Base-by-base conservation (phyloP, 2,329 filamentous ascomycete genomes). In the Exophiala oligosperma region DNA sequence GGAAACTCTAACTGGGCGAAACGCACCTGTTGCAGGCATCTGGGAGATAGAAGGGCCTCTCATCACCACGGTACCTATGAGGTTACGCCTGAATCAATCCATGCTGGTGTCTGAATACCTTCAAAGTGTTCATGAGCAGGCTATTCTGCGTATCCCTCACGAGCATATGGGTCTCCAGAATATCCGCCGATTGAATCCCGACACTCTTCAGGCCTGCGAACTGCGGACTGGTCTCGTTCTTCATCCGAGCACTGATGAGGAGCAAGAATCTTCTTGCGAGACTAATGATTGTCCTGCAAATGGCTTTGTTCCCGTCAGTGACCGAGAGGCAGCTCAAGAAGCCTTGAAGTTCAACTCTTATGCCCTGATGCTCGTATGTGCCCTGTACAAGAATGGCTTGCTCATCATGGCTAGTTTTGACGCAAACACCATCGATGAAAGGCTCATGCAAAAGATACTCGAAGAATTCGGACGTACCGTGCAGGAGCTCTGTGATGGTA, bases 321-420 rank as follows among this genome's bases (percentile, higher is more conserved):
- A 35, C 9, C 4, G 32, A 35, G 32, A 35, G 9, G 32, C 32
- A 9, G 32, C 32, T 35, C 32, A 35, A 35, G 32, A 77, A 79
- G 57, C 32, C 32, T 35, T 35, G 32, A 35, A 35, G 32, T 81
- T 81, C 67, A 80, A 80, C 53, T 78, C 78, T 1, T 87, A 87
- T 67, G 80, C 84, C 1, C 78, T 89, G 32, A 87, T 88, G 76
- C 72, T 88, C 21, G 85, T 87, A 43, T 88, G 85, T 69, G 84
- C 81, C 3, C 72, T 87, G 17, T 79, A 83, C 37, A 75, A 79
- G 1, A 74, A 77, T 59, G 79, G 81, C 1, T 82, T 88, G 67
- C 70, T 81, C 14, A 75, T 85, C 56, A 85, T 84, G 74, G 84
- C 84, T 0, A 86, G 84, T 64, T 87, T 87, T 65, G 85, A 89